Evolutionary conservation across 2,329 filamentous ascomycete genomes (phyloP), one percentile per base, ranked within the genome.

Genomic region (Epichloe festucae): DNA sequence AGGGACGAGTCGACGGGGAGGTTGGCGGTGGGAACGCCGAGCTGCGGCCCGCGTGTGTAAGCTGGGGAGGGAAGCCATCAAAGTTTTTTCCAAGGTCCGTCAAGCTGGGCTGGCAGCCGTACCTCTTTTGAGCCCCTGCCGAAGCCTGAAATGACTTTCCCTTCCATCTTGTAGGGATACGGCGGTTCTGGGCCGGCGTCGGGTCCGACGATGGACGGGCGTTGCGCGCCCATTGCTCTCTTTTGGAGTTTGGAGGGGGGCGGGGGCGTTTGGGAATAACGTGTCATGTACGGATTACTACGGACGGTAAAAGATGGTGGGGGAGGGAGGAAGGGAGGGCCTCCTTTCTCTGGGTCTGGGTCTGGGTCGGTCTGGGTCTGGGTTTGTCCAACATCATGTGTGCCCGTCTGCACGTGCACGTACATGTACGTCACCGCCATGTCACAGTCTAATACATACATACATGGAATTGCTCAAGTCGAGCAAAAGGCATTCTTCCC

Each of bases 11-110:
- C 83, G 48, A 91, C 84, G 60, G 82, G 82, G 44, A 97, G 81
- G 73, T 97, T 98, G 65, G 93, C 93, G 2, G 93, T 97, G 2
- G 93, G 93, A 65, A 97, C 96, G 60, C 91, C 91, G 64, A 97
- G 87, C 83, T 94, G 55, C 27, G 3, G 48, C 35, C 42, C 42
- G 27, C 2, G 23, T 27, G 23, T 47, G 45, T 11, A 17, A 39
- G 11, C 34, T 3, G n/a, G 17, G 7, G 42, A 10, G 45, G 14
- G 5, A 34, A 14, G 27, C 6, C 27, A 10, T 31, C 4, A 5
- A 44, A 14, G 17, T 17, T 17, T 17, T 7, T 8, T 27, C 7
- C 23, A 8, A 7, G 15, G 4, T 31, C 10, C 27, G 43, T 46
- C 43, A n/a, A 23, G 36, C 46, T 44, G 39, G 36, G 49, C 19